Percentiles rank a stretch among this genome's conserved stretches.
Evolutionary conservation across 2,329 filamentous ascomycete species (phyloP).

Genomic region (Monilinia vaccinii-corymbosi): DNA sequence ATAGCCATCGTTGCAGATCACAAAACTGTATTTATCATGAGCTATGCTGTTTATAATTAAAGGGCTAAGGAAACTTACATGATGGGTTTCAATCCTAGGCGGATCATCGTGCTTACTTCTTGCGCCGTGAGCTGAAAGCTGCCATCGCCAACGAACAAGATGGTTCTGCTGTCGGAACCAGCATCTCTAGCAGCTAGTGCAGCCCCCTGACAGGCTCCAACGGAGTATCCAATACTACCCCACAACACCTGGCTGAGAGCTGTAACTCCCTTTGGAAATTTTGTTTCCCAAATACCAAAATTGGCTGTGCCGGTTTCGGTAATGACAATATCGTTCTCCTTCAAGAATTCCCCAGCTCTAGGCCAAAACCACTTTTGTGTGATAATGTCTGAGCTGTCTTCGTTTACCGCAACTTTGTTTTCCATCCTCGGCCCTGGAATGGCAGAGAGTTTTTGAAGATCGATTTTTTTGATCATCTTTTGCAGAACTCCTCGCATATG

Average conservation of each 20-base stretch:
- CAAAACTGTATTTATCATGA: conserved; percentile 42
- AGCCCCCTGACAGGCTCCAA: conserved; percentile 56
- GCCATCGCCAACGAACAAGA: conserved; percentile 85
- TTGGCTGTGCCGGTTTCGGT: conserved; percentile 85
- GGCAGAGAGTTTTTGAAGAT: conserved; percentile 48
- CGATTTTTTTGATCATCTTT: conserved; percentile 54
- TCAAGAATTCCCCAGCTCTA: conserved; percentile 61
- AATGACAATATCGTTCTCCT: conserved; percentile 52
- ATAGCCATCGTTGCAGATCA: conserved; percentile 82
- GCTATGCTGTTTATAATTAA: neutral
- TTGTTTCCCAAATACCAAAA: conserved; percentile 80
- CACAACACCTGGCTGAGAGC: conserved; percentile 73
- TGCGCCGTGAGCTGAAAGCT: conserved; percentile 79
- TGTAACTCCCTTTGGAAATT: conserved; percentile 68
- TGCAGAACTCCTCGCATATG: conserved; percentile 70
- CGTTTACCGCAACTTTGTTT: conserved; percentile 39
- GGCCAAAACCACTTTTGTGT: conserved; percentile 73
- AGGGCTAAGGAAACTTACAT: conserved; percentile 43
- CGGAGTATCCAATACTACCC: conserved; percentile 57
- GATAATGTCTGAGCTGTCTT: conserved; percentile 39
- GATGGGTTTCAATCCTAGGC: conserved; percentile 64
- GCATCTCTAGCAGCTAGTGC: conserved; percentile 65
- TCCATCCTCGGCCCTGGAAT: conserved; percentile 43
- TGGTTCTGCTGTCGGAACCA: conserved; percentile 51
- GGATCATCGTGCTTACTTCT: conserved; percentile 76